Percentiles rank a stretch among this genome's conserved stretches.
Conservation (phyloP, 371 early-diverging fungal genomes). For the Mortierella sp. region DNA sequence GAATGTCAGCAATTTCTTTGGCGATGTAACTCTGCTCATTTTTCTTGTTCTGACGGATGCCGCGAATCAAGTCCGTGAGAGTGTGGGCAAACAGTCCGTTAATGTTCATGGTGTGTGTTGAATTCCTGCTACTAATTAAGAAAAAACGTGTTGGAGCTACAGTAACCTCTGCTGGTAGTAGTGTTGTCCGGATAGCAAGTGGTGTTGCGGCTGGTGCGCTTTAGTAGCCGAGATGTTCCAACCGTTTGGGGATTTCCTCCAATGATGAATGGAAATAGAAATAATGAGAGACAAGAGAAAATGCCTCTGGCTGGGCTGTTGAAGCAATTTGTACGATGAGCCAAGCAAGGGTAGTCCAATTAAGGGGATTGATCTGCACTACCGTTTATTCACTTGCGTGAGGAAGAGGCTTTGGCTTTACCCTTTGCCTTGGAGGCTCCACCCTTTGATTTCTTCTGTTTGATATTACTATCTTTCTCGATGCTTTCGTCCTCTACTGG, state of each 20-base stretch:
- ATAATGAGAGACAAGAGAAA: neutral
- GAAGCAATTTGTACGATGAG: neutral
- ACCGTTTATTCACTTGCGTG: neutral
- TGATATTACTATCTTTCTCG: constrained; percentile 64
- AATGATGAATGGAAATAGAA: neutral
- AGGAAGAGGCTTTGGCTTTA: constrained; percentile 35
- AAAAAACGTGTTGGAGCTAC: neutral
- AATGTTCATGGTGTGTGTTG: constrained; percentile 25
- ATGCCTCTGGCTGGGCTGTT: neutral
- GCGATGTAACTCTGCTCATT: constrained; percentile 91
- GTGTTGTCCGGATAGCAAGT: neutral
- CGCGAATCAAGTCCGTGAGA: constrained; percentile 91
- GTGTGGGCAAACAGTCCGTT: constrained; percentile 83
- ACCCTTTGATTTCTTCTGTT: constrained; percentile 49
- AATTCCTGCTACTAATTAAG: neutral
- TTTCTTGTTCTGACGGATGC: constrained; percentile 93
- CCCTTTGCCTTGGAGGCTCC: constrained; percentile 43
- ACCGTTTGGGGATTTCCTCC: neutral
- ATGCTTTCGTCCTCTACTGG: constrained; percentile 61
- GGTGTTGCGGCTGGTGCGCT: neutral
- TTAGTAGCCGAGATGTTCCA: neutral
- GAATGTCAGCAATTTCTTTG: constrained; percentile 87
- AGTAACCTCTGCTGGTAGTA: neutral
- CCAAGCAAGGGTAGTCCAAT: neutral
- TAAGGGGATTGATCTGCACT: neutral